These are phyloP conservation scores for Phylloporus sp. DNA, from an alignment of 768 basidiomycete genomes.

Conservation along the genomic window DNA sequence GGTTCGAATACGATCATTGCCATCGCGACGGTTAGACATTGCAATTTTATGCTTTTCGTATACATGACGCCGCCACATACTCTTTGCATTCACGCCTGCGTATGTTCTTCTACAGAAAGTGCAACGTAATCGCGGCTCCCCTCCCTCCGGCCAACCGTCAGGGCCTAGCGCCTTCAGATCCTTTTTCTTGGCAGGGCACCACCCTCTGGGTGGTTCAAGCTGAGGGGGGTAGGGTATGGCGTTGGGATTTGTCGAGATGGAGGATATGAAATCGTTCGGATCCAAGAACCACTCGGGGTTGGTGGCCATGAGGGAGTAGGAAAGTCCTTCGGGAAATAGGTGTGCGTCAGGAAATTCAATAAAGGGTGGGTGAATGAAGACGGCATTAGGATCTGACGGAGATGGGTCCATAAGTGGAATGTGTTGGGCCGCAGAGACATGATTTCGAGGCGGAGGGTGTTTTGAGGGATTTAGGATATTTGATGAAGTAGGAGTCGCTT, in stretches of 20 bases:
- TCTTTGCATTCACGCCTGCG: conserved; percentile 84
- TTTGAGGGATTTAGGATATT: conserved; percentile 22
- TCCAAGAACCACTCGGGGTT: conserved; percentile 81
- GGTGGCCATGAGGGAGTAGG: conserved; percentile 67
- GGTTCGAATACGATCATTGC: conserved; percentile 53
- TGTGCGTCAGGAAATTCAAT: conserved; percentile 59
- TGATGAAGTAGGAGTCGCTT: conserved; percentile 27
- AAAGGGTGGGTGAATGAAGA: conserved; percentile 78
- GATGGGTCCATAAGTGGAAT: conserved; percentile 64
- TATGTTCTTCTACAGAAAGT: conserved; percentile 83
- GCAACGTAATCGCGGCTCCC: conserved; percentile 75
- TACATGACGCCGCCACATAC: conserved; percentile 88
- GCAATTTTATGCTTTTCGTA: conserved; percentile 89
- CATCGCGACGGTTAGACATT: conserved; percentile 82
- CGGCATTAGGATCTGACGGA: conserved; percentile 56
- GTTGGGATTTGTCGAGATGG: conserved; percentile 41
- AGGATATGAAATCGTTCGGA: conserved; percentile 56
- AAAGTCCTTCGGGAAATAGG: conserved; percentile 60
- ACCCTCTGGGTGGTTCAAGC: conserved; percentile 80
- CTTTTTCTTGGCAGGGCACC: conserved; percentile 85
- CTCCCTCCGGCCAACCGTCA: conserved; percentile 77
- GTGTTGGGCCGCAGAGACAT: conserved; percentile 38
- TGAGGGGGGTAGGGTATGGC: conserved; percentile 71
- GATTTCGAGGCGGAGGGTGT: conserved; percentile 29
- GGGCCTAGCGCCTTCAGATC: conserved; percentile 64